These are phyloP conservation scores for Anisodus tanguticus DNA, from an alignment of 257 asterid species.

Conservation along the genomic window DNA sequence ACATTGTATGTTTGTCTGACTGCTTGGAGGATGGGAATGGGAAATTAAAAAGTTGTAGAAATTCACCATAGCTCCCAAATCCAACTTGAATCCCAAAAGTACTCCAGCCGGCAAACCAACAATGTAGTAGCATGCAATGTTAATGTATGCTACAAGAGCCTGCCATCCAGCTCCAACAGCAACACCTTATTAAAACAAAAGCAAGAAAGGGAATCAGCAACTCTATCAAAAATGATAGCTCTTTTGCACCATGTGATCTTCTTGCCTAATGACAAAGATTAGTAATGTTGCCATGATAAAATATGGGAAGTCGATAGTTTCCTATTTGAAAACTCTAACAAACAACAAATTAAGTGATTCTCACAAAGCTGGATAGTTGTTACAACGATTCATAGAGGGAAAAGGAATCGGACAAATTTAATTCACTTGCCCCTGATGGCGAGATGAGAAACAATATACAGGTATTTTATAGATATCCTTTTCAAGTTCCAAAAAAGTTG, in stretches of 20 bases:
- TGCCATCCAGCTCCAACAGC: constrained; percentile 99
- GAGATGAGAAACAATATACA: background rate
- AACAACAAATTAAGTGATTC: too few relatives aligned
- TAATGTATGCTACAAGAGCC: constrained; percentile 68
- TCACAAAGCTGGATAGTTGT: background rate
- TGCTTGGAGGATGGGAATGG: background rate
- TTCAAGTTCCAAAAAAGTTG: background rate
- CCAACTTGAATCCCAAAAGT: constrained; percentile 64
- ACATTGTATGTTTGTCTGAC: background rate
- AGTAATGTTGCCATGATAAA: background rate
- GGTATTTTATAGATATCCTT: background rate
- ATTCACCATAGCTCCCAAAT: constrained; percentile 57
- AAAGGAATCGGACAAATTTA: background rate
- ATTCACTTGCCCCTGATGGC: background rate
- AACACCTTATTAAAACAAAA: constrained; percentile 59
- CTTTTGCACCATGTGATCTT: background rate
- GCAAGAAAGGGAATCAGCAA: background rate
- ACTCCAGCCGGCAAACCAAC: constrained; percentile 80
- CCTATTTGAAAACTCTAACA: too few relatives aligned
- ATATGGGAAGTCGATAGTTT: background rate
- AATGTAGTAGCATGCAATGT: constrained; percentile 73
- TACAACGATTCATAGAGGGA: background rate
- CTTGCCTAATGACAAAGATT: background rate
- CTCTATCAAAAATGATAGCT: background rate
- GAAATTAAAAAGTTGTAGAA: background rate